Percentiles rank a stretch among this genome's conserved stretches.
phyloP scores from a whole-genome alignment of 495 filamentous ascomycete genomes.

The Hyaloscypha hepaticicola region DNA sequence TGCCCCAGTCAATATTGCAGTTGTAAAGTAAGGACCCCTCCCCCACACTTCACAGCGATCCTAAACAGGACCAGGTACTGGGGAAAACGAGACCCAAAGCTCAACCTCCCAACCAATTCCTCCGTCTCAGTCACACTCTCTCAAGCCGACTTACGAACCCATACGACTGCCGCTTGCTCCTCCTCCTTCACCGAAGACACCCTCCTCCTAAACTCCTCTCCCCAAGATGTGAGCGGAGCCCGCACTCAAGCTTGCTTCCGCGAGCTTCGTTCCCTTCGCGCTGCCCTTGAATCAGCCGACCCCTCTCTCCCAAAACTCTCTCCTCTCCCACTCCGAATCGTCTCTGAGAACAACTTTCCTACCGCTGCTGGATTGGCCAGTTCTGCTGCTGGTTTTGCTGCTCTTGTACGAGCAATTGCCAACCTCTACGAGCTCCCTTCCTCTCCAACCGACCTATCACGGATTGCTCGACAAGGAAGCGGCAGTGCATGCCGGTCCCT shows the following conservation, averaged over 20 bases:
- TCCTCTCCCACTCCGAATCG: constrained; percentile 70
- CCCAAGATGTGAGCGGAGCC: constrained; percentile 80
- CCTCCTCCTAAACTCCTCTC: constrained; percentile 78
- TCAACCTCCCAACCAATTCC: constrained; percentile 97
- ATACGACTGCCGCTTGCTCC: constrained; percentile 94
- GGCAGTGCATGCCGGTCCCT: constrained; percentile 89
- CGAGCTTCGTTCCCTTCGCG: constrained; percentile 74
- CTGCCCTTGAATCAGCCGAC: constrained; percentile 68
- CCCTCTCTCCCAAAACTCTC: constrained; percentile 75
- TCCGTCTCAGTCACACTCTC: constrained; percentile 95
- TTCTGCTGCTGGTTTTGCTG: constrained; percentile 92
- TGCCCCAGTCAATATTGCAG: constrained; percentile 97
- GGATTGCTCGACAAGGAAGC: constrained; percentile 92
- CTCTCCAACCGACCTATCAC: constrained; percentile 73
- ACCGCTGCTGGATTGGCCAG: constrained; percentile 95
- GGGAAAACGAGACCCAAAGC: constrained; percentile 89
- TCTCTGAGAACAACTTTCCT: constrained; percentile 97
- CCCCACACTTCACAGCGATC: constrained; percentile 50
- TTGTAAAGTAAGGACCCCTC: constrained; percentile 73
- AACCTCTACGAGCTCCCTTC: constrained; percentile 83
- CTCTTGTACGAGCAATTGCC: constrained; percentile 88
- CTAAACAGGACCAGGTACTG: constrained; percentile 77
- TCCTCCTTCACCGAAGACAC: constrained; percentile 65
- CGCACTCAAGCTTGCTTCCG: constrained; percentile 89
- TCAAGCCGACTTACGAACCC: constrained; percentile 88